Base-by-base conservation (phyloP, 2,329 filamentous ascomycete species). In the Corniculantispora saksenae region DNA sequence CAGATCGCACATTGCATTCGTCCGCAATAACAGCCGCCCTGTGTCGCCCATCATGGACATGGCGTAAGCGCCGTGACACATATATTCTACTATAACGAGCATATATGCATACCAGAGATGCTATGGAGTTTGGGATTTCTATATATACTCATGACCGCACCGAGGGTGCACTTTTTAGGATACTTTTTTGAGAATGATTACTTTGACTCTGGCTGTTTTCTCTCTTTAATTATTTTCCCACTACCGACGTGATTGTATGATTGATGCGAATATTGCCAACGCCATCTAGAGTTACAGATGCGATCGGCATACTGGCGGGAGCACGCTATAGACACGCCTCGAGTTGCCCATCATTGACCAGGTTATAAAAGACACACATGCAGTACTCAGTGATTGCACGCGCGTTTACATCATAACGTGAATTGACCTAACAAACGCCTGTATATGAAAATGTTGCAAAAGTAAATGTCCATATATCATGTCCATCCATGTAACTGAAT, bases 1-100 rank as follows among this genome's bases (percentile, higher is more conserved):
- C 72, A 84, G 93, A 68, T 93, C 97, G 76, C 94, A 97, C 71
- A 89, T 97, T 67, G 93, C 92, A 53, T 88, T 97, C 70, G 89
- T 91, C 68, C 78, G 76, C 40, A 76, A 76, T 56, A 83, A 84
- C 64, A 87, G 84, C 70, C 78, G 84, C 38, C 84, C 85, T 25
- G 82, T 79, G 17, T 86, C 83, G 62, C 84, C 84, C 6, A 79
- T 35, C 73, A 21, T 71, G 71, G 35, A 48, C 19, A 50, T 63
- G 54, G 51, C 21, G 3, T 58, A 57, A n/a, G 17, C n/a, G 19
- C 3, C 21, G 38, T 13, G 51, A 7, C n/a, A 48, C 7, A 64
- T 47, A 25, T 55, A 38, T 65, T 58, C 53, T 50, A 50, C 53
- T 40, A 57, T 50, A 40, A 50, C 47, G 50, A 19, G 53, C 61